A percentile compares a stretch with the other conserved stretches of the same genome.
Evolutionary conservation across 371 early-diverging fungal species (phyloP).

Genomic region (Rhizopus microsporus): DNA sequence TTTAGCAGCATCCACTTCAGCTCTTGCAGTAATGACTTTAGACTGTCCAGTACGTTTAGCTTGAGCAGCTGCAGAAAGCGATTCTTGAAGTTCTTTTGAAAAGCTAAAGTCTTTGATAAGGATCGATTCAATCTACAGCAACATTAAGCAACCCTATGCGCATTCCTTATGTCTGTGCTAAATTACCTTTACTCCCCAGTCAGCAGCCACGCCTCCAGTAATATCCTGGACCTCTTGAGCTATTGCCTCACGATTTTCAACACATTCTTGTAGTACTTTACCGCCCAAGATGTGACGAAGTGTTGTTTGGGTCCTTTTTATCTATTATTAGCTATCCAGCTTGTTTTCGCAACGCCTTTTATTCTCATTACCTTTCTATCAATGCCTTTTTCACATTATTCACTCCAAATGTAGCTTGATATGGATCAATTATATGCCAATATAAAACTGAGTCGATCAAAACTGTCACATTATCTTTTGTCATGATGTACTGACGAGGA

Average conservation of each 20-base stretch:
- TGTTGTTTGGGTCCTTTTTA: constrained; percentile 68
- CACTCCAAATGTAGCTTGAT: constrained; percentile 76
- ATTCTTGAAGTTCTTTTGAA: constrained; percentile 77
- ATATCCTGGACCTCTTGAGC: constrained; percentile 80
- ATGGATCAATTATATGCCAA: constrained; percentile 85
- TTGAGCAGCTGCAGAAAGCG: constrained; percentile 89
- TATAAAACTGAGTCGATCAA: constrained; percentile 85
- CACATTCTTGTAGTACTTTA: constrained; percentile 67
- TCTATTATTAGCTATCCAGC: constrained; percentile 70
- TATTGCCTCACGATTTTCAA: constrained; percentile 87
- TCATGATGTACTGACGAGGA: constrained; percentile 80
- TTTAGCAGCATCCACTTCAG: constrained; percentile 91
- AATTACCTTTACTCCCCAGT: constrained; percentile 77
- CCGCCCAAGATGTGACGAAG: constrained; percentile 71
- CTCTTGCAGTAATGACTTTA: constrained; percentile 88
- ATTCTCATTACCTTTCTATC: constrained; percentile 60
- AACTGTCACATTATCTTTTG: constrained; percentile 86
- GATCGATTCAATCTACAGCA: constrained; percentile 64
- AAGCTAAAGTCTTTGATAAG: constrained; percentile 88
- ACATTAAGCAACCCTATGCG: neutral
- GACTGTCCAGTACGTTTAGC: constrained; percentile 86
- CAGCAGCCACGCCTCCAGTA: constrained; percentile 68
- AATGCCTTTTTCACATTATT: constrained; percentile 74
- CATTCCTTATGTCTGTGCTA: constrained; percentile 16
- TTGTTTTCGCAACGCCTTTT: constrained; percentile 62